A percentile compares a stretch with the other conserved stretches of the same genome.
Evolutionary conservation across 345 rosid genomes (phyloP).

Genomic region (Citrus hindsii): DNA sequence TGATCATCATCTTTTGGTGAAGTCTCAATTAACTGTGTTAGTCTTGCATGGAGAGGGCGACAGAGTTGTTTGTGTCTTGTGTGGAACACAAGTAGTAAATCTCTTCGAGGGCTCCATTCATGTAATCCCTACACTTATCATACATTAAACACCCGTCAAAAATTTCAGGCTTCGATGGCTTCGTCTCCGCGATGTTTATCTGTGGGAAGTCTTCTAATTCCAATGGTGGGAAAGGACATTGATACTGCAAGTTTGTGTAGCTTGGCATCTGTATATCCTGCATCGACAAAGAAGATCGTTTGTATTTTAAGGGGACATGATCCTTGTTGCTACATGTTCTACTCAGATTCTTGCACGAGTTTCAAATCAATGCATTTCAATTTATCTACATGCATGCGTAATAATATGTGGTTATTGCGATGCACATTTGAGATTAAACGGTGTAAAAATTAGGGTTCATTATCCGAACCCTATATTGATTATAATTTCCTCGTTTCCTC

Average conservation of each 20-base stretch:
- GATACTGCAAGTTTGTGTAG: constrained; percentile 29
- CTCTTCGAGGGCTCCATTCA: constrained; percentile 43
- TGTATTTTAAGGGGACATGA: neutral
- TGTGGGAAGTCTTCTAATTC: constrained; percentile 54
- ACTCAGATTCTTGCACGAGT: no score
- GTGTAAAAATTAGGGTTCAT: neutral
- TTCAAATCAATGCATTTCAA: no score
- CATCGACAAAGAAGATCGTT: neutral
- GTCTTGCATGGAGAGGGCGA: constrained; percentile 23
- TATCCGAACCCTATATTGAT: neutral
- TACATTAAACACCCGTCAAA: constrained; percentile 26
- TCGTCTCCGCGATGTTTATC: constrained; percentile 30
- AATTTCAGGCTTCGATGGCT: constrained; percentile 22
- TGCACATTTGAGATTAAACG: neutral
- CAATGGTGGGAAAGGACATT: constrained; percentile 40
- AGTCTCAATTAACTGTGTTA: neutral
- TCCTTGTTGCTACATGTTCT: neutral
- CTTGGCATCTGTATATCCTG: constrained; percentile 36
- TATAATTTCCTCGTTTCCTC: neutral
- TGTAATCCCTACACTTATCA: constrained; percentile 34
- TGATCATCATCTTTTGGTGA: neutral
- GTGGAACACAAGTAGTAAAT: constrained; percentile 39
- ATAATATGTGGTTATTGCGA: no score
- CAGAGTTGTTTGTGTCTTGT: constrained; percentile 19
- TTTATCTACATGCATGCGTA: no score